Base-by-base conservation (phyloP, 73 alveolate species). In the Stentor roeselii region DNA sequence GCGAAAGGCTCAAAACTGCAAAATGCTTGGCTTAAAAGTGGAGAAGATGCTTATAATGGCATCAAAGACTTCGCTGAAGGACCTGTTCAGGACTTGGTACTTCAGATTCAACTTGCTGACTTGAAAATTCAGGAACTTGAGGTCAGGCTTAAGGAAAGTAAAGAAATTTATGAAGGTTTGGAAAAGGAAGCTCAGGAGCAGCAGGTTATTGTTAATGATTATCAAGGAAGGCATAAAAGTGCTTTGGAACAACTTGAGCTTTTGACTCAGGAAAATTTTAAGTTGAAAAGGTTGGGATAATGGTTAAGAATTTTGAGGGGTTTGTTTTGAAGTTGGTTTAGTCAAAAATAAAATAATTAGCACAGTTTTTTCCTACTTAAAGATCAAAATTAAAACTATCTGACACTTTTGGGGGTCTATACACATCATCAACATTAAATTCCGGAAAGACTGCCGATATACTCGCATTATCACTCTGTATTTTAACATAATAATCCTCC, bases 51-150 rank as follows among this genome's bases (percentile, higher is more conserved):
- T 30, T 67, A 67, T 2, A 21, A 2, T 67, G 80, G 80, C 27
- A 27, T 67, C 34, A 67, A 67, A 67, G 37, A 67, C 42, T 67
- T 21, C 34, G 80, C 80, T 67, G 80, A 67, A 67, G 80, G 80
- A 30, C n/a, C 41, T 21, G 27, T 67, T 1, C 80, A 67, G 34
- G 80, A 67, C 34, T 21, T 32, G 41, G 27, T 27, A 27, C 41
- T 67, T 1, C 80, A 67, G 41, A 36, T 67, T 30, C 80, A 67
- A 40, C 37, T 67, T 0, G 37, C n/a, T 21, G 80, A 32, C 2
- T 34, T 67, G 1, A 67, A 67, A 67, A 21, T 32, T 30, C 80
- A 67, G 34, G 80, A 67, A 2, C n/a, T 67, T 36, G 34, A 2
- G 34, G 27, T 11, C 27, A 67, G 80, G 80, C 21, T 67, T 67